phyloP scores from a whole-genome alignment of 768 basidiomycete genomes.

The Serpula lacrymans region DNA sequence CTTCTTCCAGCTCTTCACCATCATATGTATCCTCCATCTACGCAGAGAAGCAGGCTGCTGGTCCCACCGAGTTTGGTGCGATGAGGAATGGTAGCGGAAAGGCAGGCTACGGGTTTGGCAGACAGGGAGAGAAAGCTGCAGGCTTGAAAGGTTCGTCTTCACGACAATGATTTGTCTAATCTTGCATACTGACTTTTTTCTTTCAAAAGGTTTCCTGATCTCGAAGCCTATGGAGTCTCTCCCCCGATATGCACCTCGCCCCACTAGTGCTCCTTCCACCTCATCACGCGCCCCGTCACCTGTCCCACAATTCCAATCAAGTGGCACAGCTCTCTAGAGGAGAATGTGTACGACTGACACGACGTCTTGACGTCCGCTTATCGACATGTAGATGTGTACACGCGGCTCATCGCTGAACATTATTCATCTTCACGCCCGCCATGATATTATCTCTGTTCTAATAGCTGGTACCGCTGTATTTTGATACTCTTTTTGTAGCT shows the following conservation, averaged over 20 bases:
- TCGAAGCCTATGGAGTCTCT: conserved; percentile 60
- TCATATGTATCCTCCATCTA: conserved; percentile 24
- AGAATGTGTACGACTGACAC: conserved; percentile 16
- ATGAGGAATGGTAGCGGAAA: conserved; percentile 26
- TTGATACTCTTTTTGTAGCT: conserved; percentile 26
- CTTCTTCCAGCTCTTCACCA: conserved; percentile 18
- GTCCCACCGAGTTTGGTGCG: conserved; percentile 18
- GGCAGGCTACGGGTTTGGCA: conserved; percentile 72
- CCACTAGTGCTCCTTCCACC: conserved; percentile 21
- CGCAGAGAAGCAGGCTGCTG: conserved; percentile 25
- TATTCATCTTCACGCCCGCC: conserved; percentile 9
- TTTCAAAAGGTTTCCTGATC: conserved; percentile 46
- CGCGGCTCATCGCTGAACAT: conserved; percentile 1
- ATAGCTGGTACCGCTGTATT: conserved; percentile 18
- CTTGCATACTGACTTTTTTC: conserved; percentile 8
- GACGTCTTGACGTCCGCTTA: conserved; percentile 12
- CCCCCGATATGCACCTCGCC: conserved; percentile 51
- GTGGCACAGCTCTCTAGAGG: conserved; percentile 24
- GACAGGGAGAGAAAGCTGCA: conserved; percentile 73
- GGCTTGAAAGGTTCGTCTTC: conserved; percentile 47
- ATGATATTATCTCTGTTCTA: conserved; percentile 4
- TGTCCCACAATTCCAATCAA: conserved; percentile 24
- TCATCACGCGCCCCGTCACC: conserved; percentile 19
- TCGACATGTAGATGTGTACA: conserved; percentile 12
- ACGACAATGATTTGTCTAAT: neutral